Conservation (phyloP, 2,329 filamentous ascomycete genomes). For the Graphiopsis chlorocephala region DNA sequence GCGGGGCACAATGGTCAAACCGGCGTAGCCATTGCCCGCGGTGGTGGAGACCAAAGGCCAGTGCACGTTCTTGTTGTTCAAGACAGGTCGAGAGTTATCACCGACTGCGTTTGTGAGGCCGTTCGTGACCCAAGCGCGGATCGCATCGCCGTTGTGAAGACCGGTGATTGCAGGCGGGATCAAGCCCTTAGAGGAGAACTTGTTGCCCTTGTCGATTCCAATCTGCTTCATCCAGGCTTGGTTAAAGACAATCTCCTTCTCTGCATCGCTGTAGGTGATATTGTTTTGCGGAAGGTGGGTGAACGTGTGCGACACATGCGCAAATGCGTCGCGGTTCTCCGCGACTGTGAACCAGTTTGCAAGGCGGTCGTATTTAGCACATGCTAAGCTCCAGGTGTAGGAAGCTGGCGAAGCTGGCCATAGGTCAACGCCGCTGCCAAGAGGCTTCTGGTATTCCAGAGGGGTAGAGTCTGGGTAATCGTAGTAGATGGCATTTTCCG, state of each 20-base stretch:
- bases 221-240: slow-evolving; percentile 56
- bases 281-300: slow-evolving; percentile 59
- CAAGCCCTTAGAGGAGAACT: slow-evolving; percentile 54
- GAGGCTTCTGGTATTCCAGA: slow-evolving; percentile 48
- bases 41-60: slow-evolving; percentile 56
- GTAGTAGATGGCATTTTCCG: slow-evolving; percentile 38
- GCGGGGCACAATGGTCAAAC: slow-evolving; percentile 57
- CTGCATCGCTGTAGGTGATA: slow-evolving; percentile 56
- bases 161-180: slow-evolving; percentile 59
- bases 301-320: slow-evolving; percentile 61
- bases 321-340: slow-evolving; percentile 53
- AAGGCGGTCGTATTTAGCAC: slow-evolving; percentile 51
- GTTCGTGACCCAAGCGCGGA: slow-evolving; percentile 58
- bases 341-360: slow-evolving; percentile 52
- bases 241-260: slow-evolving; percentile 61
- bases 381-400: slow-evolving; percentile 51
- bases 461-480: slow-evolving; percentile 40
- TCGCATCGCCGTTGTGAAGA: slow-evolving; percentile 60
- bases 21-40: slow-evolving; percentile 52
- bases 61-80: slow-evolving; percentile 54
- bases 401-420: slow-evolving; percentile 41
- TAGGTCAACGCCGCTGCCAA: slow-evolving; percentile 37
- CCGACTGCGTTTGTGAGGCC: slow-evolving; percentile 59
- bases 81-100: slow-evolving; percentile 58
- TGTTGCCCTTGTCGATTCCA: slow-evolving; percentile 45